Evolutionary conservation across 306 rosid genomes (phyloP).

Genomic region (Mucuna pruriens): DNA sequence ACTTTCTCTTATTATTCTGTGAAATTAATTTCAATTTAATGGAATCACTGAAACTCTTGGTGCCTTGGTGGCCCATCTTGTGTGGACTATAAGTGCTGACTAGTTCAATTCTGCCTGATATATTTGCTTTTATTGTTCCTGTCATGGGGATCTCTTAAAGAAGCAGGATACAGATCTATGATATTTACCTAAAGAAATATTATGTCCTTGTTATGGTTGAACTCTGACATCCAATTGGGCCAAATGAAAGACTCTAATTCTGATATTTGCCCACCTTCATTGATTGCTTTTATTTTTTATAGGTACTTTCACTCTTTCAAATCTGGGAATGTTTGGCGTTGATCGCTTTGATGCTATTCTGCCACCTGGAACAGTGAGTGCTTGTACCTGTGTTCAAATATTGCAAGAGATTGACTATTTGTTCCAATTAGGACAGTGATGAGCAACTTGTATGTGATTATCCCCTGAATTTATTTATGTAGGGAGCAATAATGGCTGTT

Average conservation of each 20-base stretch:
- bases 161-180: slow-evolving; percentile 8
- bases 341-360: slow-evolving; percentile 98
- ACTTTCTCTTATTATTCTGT: not conserved
- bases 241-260: not conserved
- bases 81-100: slow-evolving; percentile 3
- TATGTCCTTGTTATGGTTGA: not conserved
- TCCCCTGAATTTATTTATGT: slow-evolving; percentile 32
- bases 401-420: slow-evolving; percentile 18
- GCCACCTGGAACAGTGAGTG: slow-evolving; percentile 93
- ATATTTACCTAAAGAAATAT: not conserved
- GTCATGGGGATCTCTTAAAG: not conserved
- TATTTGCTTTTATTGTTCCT: slow-evolving; percentile 6
- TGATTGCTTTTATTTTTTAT: slow-evolving; percentile 32
- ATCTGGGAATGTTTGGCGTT: slow-evolving; percentile 98
- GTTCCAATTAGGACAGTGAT: not conserved
- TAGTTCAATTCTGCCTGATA: slow-evolving; percentile 3
- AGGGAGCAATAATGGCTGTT: slow-evolving; percentile 99
- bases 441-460: slow-evolving; percentile 7
- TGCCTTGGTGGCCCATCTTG: not conserved
- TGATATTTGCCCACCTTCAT: slow-evolving; percentile 14
- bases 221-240: slow-evolving; percentile 4
- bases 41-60: not conserved
- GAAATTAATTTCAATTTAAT: not conserved
- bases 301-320: slow-evolving; percentile 96
- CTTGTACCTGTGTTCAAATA: slow-evolving; percentile 11